phyloP scores from a whole-genome alignment of 148 eudicot genomes.

The Camellia lanceoleosa region DNA sequence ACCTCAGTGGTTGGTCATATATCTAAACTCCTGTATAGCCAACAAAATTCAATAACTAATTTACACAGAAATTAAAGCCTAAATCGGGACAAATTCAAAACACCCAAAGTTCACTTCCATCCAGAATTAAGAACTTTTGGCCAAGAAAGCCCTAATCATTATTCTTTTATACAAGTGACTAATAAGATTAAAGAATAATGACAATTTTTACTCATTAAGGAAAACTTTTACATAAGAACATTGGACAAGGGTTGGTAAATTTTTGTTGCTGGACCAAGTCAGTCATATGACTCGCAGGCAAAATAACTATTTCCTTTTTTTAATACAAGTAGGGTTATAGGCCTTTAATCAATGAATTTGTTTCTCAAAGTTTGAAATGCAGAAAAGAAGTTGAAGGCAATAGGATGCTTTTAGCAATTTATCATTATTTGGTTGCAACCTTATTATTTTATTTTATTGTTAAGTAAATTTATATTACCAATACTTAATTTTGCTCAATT shows the following conservation, averaged over 20 bases:
- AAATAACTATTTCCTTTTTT: not conserved
- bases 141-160: not conserved
- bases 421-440: not conserved
- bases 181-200: not conserved
- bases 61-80: not conserved
- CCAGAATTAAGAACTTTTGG: constrained; percentile 4
- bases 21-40: not conserved
- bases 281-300: not conserved
- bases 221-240: not conserved
- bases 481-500: not conserved
- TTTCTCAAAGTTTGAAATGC: not conserved
- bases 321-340: not conserved
- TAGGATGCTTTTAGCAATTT: not conserved
- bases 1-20: not conserved
- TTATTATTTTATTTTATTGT: no score
- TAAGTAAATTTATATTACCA: not conserved
- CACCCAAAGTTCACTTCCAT: not conserved
- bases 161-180: not conserved
- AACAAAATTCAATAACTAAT: not conserved
- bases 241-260: not conserved
- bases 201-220: not conserved
- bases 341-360: not conserved
- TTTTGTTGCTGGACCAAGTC: not conserved
- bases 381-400: not conserved
- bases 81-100: not conserved